Evolutionary conservation across 306 rosid species (phyloP).

Genomic region (Potentilla sterilis): DNA sequence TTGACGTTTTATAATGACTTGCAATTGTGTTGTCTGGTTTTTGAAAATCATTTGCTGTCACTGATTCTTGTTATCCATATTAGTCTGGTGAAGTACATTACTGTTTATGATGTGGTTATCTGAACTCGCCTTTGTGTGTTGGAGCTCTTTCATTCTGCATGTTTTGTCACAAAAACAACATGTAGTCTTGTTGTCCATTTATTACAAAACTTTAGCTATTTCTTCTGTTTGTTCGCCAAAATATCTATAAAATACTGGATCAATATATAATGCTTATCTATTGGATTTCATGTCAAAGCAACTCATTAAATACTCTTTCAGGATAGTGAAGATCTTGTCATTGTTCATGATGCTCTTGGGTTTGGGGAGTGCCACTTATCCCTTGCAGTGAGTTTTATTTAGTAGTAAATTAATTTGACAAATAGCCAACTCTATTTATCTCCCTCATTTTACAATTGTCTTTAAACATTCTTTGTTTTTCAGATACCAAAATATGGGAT

Average conservation of each 20-base stretch:
- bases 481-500: constrained; percentile 91
- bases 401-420: too few relatives aligned
- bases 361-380: constrained; percentile 85
- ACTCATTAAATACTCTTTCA: constrained; percentile 25
- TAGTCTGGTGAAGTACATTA: background rate
- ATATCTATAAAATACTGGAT: background rate
- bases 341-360: constrained; percentile 84
- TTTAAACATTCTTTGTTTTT: constrained; percentile 16
- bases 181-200: background rate
- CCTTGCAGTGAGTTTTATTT: constrained; percentile 63
- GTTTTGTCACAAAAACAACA: background rate
- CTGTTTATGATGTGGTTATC: background rate
- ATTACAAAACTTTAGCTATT: background rate
- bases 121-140: background rate
- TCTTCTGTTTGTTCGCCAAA: background rate
- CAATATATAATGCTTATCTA: background rate
- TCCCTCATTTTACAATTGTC: background rate
- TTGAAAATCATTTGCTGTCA: background rate
- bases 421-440: background rate
- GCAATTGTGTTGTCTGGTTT: background rate
- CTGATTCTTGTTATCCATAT: background rate
- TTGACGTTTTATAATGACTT: background rate
- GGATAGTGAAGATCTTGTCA: constrained; percentile 72
- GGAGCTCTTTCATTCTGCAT: background rate
- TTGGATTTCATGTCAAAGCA: background rate